Percentiles rank a stretch among this genome's conserved stretches.
phyloP scores from a whole-genome alignment of 495 filamentous ascomycete genomes.

The Aspergillus haitiensis region DNA sequence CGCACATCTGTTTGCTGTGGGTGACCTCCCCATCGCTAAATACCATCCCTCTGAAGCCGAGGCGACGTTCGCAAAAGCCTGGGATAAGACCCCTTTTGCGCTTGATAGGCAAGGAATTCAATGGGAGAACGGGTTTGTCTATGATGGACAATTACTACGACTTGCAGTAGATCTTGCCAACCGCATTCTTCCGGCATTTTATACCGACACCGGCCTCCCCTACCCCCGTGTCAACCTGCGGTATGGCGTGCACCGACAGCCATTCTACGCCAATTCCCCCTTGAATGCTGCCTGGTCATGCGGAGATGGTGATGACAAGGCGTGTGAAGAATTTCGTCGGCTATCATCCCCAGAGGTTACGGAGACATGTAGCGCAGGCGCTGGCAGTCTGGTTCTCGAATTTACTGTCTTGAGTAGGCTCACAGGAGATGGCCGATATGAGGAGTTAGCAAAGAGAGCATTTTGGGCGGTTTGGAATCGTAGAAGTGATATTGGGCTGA shows the following conservation, averaged over 20 bases:
- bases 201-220: conserved; percentile 83
- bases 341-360: conserved; percentile 67
- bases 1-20: conserved; percentile 89
- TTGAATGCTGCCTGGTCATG: conserved; percentile 50
- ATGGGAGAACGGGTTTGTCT: conserved; percentile 78
- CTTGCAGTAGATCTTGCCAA: conserved; percentile 81
- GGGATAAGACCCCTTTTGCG: conserved; percentile 38
- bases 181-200: conserved; percentile 86
- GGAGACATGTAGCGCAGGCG: conserved; percentile 94
- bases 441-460: conserved; percentile 83
- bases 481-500: conserved; percentile 79
- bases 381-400: conserved; percentile 89
- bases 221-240: conserved; percentile 95
- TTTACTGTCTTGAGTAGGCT: conserved; percentile 88
- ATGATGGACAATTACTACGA: conserved; percentile 84
- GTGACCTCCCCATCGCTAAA: conserved; percentile 78
- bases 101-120: conserved; percentile 52
- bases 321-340: conserved; percentile 37
- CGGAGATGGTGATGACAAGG: conserved; percentile 19
- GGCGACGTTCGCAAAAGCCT: conserved; percentile 38
- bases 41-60: conserved; percentile 57
- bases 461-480: conserved; percentile 95
- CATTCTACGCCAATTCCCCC: conserved; percentile 82
- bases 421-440: conserved; percentile 82
- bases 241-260: conserved; percentile 65